These are phyloP conservation scores for Copromyces sp. DNA, from an alignment of 495 filamentous ascomycete genomes.

Conservation along the genomic window DNA sequence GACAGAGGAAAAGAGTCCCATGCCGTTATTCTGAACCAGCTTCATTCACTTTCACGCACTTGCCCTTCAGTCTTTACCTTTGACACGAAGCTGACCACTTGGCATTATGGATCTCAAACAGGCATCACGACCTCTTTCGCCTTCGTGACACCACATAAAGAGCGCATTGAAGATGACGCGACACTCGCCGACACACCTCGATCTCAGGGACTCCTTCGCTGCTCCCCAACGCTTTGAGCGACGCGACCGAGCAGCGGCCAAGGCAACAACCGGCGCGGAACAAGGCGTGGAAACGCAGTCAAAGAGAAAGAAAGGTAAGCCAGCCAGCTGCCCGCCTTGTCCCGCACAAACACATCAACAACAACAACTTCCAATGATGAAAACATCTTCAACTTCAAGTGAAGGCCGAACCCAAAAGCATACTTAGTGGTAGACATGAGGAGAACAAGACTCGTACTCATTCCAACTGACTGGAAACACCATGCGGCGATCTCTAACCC, in stretches of 20 bases:
- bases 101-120: background rate
- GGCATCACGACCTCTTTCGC: background rate
- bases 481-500: background rate
- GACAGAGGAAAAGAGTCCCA: background rate
- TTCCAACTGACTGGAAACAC: background rate
- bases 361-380: background rate
- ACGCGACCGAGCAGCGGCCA: background rate
- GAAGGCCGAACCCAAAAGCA: background rate
- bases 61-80: background rate
- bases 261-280: background rate
- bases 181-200: background rate
- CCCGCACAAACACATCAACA: background rate
- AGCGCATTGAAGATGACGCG: background rate
- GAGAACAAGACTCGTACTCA: background rate
- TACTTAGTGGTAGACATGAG: background rate
- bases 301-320: background rate
- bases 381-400: background rate
- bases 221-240: background rate
- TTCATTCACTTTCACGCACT: background rate
- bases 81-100: background rate
- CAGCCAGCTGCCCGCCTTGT: background rate
- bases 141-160: background rate
- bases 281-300: background rate
- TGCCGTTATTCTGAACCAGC: background rate
- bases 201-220: background rate